Percentiles rank a stretch among this genome's conserved stretches.
Evolutionary conservation across 2,329 filamentous ascomycete genomes (phyloP).

Genomic region (Aspergillus sp.): DNA sequence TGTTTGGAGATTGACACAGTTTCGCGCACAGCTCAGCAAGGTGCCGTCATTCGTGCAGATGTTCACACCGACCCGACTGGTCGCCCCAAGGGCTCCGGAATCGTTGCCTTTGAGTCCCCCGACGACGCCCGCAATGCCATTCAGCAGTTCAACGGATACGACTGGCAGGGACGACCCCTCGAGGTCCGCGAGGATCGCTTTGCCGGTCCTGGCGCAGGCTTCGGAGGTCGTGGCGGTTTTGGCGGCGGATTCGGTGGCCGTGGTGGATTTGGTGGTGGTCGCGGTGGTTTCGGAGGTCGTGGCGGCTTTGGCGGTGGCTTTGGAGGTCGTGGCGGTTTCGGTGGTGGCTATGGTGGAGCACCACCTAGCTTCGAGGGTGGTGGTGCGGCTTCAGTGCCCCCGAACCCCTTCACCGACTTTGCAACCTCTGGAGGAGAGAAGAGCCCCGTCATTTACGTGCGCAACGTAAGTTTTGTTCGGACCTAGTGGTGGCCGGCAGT

Average conservation of each 20-base stretch:
- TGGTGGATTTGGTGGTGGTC: slow-evolving; percentile 39
- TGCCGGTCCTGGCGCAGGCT: slow-evolving; percentile 56
- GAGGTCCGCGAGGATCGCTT: slow-evolving; percentile 97
- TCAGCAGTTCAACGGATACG: slow-evolving; percentile 95
- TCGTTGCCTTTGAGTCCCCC: slow-evolving; percentile 91
- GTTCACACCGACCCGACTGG: slow-evolving; percentile 90
- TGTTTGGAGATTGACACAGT: slow-evolving; percentile 24
- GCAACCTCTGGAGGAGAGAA: slow-evolving; percentile 82
- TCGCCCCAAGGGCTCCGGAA: slow-evolving; percentile 91
- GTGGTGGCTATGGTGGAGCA: slow-evolving; percentile 39
- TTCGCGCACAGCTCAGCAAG: slow-evolving; percentile 46
- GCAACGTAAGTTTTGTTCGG: slow-evolving; percentile 69
- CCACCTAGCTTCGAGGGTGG: slow-evolving; percentile 33
- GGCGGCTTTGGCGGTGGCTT: slow-evolving; percentile 56
- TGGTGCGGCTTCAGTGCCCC: slow-evolving; percentile 44
- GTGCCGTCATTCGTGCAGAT: slow-evolving; percentile 86
- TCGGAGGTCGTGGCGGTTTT: slow-evolving; percentile 37
- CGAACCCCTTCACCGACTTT: slow-evolving; percentile 92
- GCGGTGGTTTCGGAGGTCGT: slow-evolving; percentile 41
- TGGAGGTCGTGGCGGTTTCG: slow-evolving; percentile 51
- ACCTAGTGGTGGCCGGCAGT: too few species aligned
- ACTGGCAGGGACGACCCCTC: slow-evolving; percentile 90
- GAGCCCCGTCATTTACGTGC: slow-evolving; percentile 83
- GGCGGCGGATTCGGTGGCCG: slow-evolving; percentile 34
- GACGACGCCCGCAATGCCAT: slow-evolving; percentile 96